Evolutionary conservation across 306 rosid genomes (phyloP).

Genomic region (Acacia acuminata): DNA sequence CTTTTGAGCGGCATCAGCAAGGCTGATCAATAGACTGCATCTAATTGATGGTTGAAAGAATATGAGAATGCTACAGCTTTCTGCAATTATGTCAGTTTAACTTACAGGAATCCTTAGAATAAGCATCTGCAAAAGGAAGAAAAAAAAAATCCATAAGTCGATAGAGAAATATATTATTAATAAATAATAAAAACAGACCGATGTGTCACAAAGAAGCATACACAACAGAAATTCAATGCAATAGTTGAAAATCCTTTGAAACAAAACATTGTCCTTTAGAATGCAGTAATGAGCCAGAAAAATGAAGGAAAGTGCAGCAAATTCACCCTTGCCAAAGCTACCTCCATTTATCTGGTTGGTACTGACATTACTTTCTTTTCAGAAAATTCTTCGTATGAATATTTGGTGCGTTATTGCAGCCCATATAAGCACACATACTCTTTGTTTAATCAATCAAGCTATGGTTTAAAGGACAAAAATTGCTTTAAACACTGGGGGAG

Average conservation of each 20-base stretch:
- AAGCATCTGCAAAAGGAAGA: slow-evolving; percentile 64
- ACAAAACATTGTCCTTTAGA: slow-evolving; percentile 3
- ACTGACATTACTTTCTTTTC: not conserved
- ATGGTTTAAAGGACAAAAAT: slow-evolving; percentile 20
- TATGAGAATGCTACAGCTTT: slow-evolving; percentile 23
- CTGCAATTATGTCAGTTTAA: slow-evolving; percentile 37
- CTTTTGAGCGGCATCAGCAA: slow-evolving; percentile 27
- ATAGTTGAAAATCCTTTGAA: slow-evolving; percentile 8
- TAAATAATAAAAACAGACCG: not conserved
- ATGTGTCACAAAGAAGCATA: slow-evolving; percentile 13
- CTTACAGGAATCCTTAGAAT: slow-evolving; percentile 78
- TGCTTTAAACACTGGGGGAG: not conserved
- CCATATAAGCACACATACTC: slow-evolving; percentile 7
- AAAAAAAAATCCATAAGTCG: slow-evolving; percentile 24
- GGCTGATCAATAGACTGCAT: slow-evolving; percentile 13
- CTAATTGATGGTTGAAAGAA: slow-evolving; percentile 28
- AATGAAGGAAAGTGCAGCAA: not conserved
- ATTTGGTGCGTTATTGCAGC: not conserved
- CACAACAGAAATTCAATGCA: slow-evolving; percentile 10
- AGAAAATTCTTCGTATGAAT: not conserved
- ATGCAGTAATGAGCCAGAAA: not conserved
- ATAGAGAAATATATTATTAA: slow-evolving; percentile 16
- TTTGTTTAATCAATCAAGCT: slow-evolving; percentile 21
- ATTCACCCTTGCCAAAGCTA: not conserved
- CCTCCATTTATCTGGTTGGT: not conserved